These are phyloP conservation scores for Leptographium radiaticola DNA, from an alignment of 2,329 filamentous ascomycete species.

Conservation along the genomic window DNA sequence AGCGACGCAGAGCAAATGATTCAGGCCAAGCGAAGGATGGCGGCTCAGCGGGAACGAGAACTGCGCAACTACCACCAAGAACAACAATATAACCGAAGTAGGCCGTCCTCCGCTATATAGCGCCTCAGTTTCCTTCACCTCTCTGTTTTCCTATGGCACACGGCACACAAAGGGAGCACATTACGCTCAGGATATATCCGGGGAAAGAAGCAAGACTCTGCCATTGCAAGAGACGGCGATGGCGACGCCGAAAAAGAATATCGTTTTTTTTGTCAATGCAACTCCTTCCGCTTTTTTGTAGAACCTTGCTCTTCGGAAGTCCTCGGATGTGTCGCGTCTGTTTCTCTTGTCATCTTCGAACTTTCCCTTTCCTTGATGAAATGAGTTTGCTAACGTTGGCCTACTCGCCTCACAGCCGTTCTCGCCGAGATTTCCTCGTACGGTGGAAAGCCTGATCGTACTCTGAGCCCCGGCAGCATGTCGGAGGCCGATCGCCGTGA, in stretches of 20 bases:
- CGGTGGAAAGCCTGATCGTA: slow-evolving; percentile 67
- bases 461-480: slow-evolving; percentile 71
- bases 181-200: slow-evolving; percentile 3
- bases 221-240: slow-evolving; percentile 12
- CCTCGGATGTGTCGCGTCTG: not conserved
- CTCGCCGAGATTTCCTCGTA: slow-evolving; percentile 29
- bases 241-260: slow-evolving; percentile 4
- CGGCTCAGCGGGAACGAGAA: slow-evolving; percentile 96
- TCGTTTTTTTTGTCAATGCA: slow-evolving; percentile 9
- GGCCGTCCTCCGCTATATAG: slow-evolving; percentile 66
- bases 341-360: not conserved
- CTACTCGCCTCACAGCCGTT: slow-evolving; percentile 31
- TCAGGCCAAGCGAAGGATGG: slow-evolving; percentile 98
- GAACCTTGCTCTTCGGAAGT: not conserved
- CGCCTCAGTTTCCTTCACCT: slow-evolving; percentile 12
- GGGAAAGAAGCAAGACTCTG: slow-evolving; percentile 4
- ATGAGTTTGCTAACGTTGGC: slow-evolving; percentile 16
- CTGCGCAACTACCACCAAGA: slow-evolving; percentile 99
- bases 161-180: slow-evolving; percentile 3
- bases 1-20: slow-evolving; percentile 96
- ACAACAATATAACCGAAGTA: slow-evolving; percentile 99
- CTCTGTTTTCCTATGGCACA: slow-evolving; percentile 1
- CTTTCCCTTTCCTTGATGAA: slow-evolving; percentile 1
- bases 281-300: slow-evolving; percentile 7
- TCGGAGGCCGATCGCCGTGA: slow-evolving; percentile 94